These are phyloP conservation scores for Stemphylium beticola DNA, from an alignment of 2,329 filamentous ascomycete species.

Conservation along the genomic window DNA sequence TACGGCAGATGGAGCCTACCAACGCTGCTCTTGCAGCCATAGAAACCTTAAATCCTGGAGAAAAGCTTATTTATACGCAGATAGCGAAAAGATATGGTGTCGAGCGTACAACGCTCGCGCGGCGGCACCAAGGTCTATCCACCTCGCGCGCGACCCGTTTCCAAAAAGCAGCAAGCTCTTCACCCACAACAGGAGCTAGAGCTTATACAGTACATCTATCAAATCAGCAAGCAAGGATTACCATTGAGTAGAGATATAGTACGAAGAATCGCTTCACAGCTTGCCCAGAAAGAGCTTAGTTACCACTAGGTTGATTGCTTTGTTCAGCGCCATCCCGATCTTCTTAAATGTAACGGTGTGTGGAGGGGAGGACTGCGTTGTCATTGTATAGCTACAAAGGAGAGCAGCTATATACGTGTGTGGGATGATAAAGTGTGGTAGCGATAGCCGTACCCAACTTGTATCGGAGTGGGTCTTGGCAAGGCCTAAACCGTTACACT, in stretches of 20 bases:
- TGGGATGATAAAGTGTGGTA: too few species aligned
- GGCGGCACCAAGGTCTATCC: neutral
- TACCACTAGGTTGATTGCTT: slow-evolving; percentile 24
- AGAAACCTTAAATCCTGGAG: neutral
- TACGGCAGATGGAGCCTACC: neutral
- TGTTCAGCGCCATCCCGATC: slow-evolving; percentile 7
- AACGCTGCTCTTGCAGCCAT: neutral
- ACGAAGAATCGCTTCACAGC: slow-evolving; percentile 13
- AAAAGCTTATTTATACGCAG: neutral
- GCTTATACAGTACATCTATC: neutral
- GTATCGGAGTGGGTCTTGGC: too few species aligned
- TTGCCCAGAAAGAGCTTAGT: neutral
- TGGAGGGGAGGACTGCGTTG: too few species aligned
- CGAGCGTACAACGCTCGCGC: neutral
- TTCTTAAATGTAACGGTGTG: too few species aligned
- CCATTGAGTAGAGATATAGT: slow-evolving; percentile 16
- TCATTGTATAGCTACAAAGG: too few species aligned
- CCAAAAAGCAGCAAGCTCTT: neutral
- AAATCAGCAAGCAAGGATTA: neutral
- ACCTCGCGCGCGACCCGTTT: neutral
- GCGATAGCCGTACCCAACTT: too few species aligned
- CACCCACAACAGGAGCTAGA: neutral
- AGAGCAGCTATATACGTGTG: too few species aligned
- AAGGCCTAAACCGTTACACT: too few species aligned
- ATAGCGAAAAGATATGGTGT: neutral